Conservation (phyloP, 1,284 basidiomycete genomes). For the Sporisorium graminicola region DNA sequence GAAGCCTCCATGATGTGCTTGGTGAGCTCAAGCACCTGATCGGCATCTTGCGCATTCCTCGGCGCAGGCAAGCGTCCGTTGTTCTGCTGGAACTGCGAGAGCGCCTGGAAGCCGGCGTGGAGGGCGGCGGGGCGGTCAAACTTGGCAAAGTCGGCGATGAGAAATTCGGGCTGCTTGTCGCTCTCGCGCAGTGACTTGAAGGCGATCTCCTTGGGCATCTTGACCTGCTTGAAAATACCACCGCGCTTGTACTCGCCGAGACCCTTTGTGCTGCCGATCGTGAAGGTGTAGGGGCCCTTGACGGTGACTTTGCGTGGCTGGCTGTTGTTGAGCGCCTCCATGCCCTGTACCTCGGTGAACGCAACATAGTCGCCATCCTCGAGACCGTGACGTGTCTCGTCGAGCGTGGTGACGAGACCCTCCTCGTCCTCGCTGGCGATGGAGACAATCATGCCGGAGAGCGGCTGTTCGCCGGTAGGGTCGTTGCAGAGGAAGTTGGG, state of each 20-base stretch:
- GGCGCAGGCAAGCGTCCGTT: conserved; percentile 83
- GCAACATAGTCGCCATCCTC: conserved; percentile 98
- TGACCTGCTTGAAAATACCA: conserved; percentile 97
- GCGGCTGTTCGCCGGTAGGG: conserved; percentile 91
- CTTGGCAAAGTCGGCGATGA: conserved; percentile 98
- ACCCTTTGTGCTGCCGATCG: conserved; percentile 68
- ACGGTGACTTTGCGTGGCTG: conserved; percentile 92
- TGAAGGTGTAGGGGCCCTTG: conserved; percentile 76
- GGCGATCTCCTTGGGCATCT: conserved; percentile 93
- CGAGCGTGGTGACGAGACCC: conserved; percentile 93
- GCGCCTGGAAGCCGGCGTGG: conserved; percentile 94
- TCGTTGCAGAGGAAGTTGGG: conserved; percentile 93
- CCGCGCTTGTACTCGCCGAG: conserved; percentile 83
- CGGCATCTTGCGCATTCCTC: conserved; percentile 85
- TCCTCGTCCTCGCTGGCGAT: conserved; percentile 74
- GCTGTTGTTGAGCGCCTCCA: conserved; percentile 89
- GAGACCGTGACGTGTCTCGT: conserved; percentile 96
- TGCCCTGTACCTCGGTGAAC: conserved; percentile 96
- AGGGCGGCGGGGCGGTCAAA: conserved; percentile 91
- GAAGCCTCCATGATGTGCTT: conserved; percentile 78
- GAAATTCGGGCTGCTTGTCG: conserved; percentile 83
- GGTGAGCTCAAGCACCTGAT: conserved; percentile 79
- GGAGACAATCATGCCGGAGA: conserved; percentile 94
- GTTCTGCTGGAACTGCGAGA: conserved; percentile 83
- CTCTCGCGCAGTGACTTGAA: conserved; percentile 91